Evolutionary conservation across 805 yeast species (phyloP), one percentile per base, ranked within the genome.

Genomic region (Phaffomyces opuntiae): DNA sequence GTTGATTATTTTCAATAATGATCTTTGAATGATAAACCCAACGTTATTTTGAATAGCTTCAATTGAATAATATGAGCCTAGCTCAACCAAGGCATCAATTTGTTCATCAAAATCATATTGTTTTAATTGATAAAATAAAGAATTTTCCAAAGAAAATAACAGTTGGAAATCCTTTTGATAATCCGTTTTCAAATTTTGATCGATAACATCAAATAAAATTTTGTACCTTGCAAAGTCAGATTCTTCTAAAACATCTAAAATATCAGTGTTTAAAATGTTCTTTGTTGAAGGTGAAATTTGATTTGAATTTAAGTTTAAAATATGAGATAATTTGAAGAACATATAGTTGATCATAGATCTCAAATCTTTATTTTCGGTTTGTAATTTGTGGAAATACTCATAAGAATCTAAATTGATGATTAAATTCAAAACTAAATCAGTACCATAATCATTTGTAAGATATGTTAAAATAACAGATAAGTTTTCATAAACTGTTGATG

Each of bases 161-260:
- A 54, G 35, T 11, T 53, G 56, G 25, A 42, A 54, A 27, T 59
- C 61, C 9, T 39, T 46, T 8, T n/a, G 17, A 39, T 48, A 52
- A 33, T 58, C 50, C 3, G 44, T 45, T 29, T 51, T 54, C 31
- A 49, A 41, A 45, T 59, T 57, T 29, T 59, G 61, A 38, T 59
- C 62, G 40, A 58, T 49, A 6, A 53, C 40, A 38, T 59, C 63
- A 49, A 59, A 55, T 3, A 53, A 26, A 6, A 58, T 48, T 43
- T 54, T 53, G 42, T 48, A 58, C 31, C 59, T 46, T 4, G 59
- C 55, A 26, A 44, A 37, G 4, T 36, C 47, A 1, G 60, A 51
- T 8, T 48, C 34, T 13, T 49, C 49, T 19, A 59, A 36, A 1
- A 53, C 53, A 24, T 36, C 45, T 0, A 51, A n/a, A 38, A 55